Conservation (phyloP, 805 yeast genomes). For the Metschnikowia continentalis region DNA sequence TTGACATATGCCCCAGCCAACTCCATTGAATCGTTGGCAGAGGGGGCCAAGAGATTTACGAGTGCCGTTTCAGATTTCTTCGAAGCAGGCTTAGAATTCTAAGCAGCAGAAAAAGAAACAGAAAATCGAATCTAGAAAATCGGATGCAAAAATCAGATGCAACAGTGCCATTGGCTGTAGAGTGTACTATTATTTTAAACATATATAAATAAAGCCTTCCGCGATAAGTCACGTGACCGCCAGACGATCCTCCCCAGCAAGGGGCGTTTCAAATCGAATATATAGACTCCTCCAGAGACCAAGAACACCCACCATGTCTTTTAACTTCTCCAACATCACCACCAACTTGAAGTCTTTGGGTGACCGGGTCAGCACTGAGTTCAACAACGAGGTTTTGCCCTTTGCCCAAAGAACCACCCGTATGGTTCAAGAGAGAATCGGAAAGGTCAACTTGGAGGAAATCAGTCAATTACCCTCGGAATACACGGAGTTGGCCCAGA, state of each 20-base stretch:
- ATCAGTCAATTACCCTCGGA: conserved; percentile 77
- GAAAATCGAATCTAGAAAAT: not conserved
- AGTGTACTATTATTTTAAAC: too few species aligned
- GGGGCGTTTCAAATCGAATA: not conserved
- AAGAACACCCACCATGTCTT: conserved; percentile 29
- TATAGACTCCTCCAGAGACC: not conserved
- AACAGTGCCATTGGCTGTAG: too few species aligned
- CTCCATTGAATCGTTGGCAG: conserved; percentile 17
- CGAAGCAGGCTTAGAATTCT: conserved; percentile 12
- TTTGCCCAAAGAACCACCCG: conserved; percentile 79
- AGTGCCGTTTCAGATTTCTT: conserved; percentile 14
- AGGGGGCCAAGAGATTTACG: conserved; percentile 11
- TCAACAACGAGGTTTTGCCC: conserved; percentile 54
- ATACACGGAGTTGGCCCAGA: conserved; percentile 48
- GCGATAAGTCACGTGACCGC: not conserved
- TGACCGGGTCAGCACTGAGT: conserved; percentile 45
- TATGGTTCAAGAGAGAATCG: conserved; percentile 72
- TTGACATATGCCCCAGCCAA: conserved; percentile 27
- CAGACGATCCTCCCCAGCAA: not conserved
- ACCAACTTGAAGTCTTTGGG: conserved; percentile 39
- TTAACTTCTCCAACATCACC: conserved; percentile 40
- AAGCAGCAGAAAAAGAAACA: not conserved
- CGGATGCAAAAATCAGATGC: too few species aligned
- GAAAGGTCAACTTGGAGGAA: conserved; percentile 64
- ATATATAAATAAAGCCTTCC: not conserved